These are phyloP conservation scores for Onygena corvina DNA, from an alignment of 2,329 filamentous ascomycete species.

Conservation along the genomic window DNA sequence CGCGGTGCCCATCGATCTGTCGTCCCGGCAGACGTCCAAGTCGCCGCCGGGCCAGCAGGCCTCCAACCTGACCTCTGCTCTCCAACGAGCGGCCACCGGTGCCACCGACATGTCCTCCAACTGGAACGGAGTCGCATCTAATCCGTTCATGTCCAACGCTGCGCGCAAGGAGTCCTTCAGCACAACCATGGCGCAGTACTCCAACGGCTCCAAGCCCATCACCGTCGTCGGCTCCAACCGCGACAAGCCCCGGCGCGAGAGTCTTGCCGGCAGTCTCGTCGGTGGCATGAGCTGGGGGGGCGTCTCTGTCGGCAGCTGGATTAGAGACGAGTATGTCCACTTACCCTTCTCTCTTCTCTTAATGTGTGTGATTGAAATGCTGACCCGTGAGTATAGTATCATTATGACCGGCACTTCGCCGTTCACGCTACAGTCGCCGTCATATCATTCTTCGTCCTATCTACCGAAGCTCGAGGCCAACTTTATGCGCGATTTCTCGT, in stretches of 20 bases:
- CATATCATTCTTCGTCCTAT: conserved; percentile 92
- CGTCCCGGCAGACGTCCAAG: conserved; percentile 43
- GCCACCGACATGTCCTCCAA: conserved; percentile 34
- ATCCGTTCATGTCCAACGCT: conserved; percentile 28
- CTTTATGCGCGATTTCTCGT: conserved; percentile 95
- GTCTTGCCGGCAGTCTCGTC: conserved; percentile 48
- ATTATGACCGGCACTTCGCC: conserved; percentile 96
- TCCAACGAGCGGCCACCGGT: conserved; percentile 40
- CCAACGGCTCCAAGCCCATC: conserved; percentile 48
- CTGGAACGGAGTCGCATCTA: conserved; percentile 30
- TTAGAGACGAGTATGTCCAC: conserved; percentile 83
- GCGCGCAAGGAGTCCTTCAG: conserved; percentile 46
- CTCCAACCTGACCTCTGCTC: conserved; percentile 51
- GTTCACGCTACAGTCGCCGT: conserved; percentile 79
- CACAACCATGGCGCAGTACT: conserved; percentile 42
- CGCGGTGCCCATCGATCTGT: conserved; percentile 49
- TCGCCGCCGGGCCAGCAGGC: conserved; percentile 49
- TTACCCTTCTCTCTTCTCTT: conserved; percentile 10
- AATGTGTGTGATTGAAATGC: no score
- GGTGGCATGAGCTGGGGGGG: conserved; percentile 95
- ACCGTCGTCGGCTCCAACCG: conserved; percentile 41
- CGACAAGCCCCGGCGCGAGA: conserved; percentile 46
- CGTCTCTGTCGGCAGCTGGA: conserved; percentile 90
- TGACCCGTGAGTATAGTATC: conserved; percentile 47
- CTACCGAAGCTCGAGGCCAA: conserved; percentile 91